Base-by-base conservation (phyloP, 768 basidiomycete genomes). In the Tulasnella sp. region DNA sequence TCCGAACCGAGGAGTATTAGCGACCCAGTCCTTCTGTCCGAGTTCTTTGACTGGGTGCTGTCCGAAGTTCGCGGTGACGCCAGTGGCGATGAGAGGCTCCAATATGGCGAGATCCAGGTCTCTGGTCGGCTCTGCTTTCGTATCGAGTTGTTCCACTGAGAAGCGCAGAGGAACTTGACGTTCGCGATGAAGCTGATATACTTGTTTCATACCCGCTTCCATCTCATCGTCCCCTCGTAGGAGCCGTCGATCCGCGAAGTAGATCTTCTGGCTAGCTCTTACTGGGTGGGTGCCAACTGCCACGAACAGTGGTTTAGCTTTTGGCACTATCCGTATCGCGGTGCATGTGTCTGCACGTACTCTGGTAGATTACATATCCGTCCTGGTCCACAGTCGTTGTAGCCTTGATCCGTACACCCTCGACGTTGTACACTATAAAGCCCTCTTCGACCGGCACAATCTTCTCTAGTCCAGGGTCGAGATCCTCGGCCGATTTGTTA, bases 331-430 rank as follows among this genome's bases (percentile, higher is more conserved):
- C 9, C 2, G 1, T 2, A 2, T 4, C 27, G 2, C 1, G n/a
- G 9, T 19, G 45, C 29, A 25, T 24, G 34, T 19, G 42, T 15
- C 3, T 25, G 12, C 19, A 69, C 85, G 66, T 65, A 92, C 92
- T 73, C 73, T 82, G 88, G 31, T 85, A 78, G 54, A 97, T 77
- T 65, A 94, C 88, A 65, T 91, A 94, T 7, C 92, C 92, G 64
- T 76, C 83, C 11, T 84, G 84, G 65, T 93, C 92, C 54, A 92
- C 68, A 25, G 90, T 77, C 66, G 80, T 84, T 22, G 88, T 82
- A 19, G 93, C 83, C 62, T 82, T 83, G 1, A 83, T 78, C 38
- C 87, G 79, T 49, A 96, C 77, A 4, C 91, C 92, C 1, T 84
- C 78, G 8, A 91, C 74, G 66, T 92, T 85, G 53, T 83, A 77